A percentile compares a stretch with the other conserved stretches of the same genome.
These are phyloP conservation scores for Leccinum fibrillosum DNA, from an alignment of 768 basidiomycete genomes.

Conservation along the genomic window DNA sequence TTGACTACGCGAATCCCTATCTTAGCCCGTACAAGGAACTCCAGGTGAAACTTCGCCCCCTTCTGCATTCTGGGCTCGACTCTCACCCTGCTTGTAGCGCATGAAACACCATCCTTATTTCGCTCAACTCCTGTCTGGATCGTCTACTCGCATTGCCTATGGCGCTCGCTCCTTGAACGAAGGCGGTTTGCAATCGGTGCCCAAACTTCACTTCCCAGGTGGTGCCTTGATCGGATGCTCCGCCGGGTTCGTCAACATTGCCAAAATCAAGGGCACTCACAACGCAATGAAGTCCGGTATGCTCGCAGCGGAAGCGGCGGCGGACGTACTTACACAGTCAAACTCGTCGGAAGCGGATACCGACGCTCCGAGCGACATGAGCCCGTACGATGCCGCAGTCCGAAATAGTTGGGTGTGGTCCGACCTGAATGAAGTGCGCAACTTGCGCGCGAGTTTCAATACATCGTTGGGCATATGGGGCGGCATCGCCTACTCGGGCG, in stretches of 20 bases:
- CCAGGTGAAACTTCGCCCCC: slow-evolving; percentile 53
- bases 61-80: background rate
- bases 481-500: slow-evolving; percentile 83
- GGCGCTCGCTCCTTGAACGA: slow-evolving; percentile 89
- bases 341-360: slow-evolving; percentile 1
- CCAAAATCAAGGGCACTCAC: slow-evolving; percentile 98
- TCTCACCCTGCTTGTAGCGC: slow-evolving; percentile 39
- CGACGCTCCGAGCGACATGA: slow-evolving; percentile 54
- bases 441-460: slow-evolving; percentile 86
- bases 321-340: slow-evolving; percentile 47
- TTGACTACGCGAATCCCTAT: slow-evolving; percentile 95
- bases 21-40: slow-evolving; percentile 90
- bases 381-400: slow-evolving; percentile 65
- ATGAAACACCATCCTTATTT: slow-evolving; percentile 98
- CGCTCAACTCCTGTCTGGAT: slow-evolving; percentile 69
- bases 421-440: slow-evolving; percentile 88
- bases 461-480: slow-evolving; percentile 79
- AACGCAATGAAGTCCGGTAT: slow-evolving; percentile 99
- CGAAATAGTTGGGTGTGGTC: slow-evolving; percentile 79
- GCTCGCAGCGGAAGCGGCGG: slow-evolving; percentile 91
- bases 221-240: slow-evolving; percentile 94
- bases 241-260: slow-evolving; percentile 93
- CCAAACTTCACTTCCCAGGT: slow-evolving; percentile 84
- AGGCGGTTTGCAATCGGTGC: slow-evolving; percentile 90
- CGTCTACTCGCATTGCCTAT: slow-evolving; percentile 78